Conservation (phyloP, 148 eudicot species). For the Nepenthes mirabilis region DNA sequence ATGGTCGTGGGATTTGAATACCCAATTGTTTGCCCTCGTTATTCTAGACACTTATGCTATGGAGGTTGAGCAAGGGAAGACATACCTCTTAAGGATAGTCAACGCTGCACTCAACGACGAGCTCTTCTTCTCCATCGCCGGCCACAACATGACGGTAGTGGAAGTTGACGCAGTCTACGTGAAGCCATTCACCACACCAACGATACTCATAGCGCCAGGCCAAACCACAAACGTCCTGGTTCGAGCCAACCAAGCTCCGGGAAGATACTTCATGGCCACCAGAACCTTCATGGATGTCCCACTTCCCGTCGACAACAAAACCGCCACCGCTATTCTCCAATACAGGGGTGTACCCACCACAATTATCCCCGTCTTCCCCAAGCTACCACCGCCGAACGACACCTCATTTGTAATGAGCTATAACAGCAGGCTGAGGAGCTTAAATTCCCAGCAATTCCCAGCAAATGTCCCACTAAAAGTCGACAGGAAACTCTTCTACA, state of each 20-base stretch:
- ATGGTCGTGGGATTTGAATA: too few species aligned
- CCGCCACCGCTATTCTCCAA: constrained; percentile 33
- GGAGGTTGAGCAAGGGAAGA: constrained; percentile 24
- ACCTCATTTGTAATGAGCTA: constrained; percentile 24
- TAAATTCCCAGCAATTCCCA: constrained; percentile 34
- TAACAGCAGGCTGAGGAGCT: constrained; percentile 29
- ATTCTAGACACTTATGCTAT: constrained; percentile 1
- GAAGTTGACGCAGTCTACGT: constrained; percentile 52
- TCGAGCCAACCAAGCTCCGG: constrained; percentile 16
- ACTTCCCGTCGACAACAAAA: constrained; percentile 39
- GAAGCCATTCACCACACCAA: constrained; percentile 31
- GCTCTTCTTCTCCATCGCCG: constrained; percentile 35
- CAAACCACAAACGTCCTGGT: constrained; percentile 52
- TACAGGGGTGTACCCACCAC: constrained; percentile 17
- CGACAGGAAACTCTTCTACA: constrained; percentile 40
- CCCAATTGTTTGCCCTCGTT: not conserved
- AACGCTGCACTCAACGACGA: constrained; percentile 50
- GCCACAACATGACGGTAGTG: constrained; percentile 36
- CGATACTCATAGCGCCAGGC: constrained; percentile 41
- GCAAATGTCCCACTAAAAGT: constrained; percentile 32
- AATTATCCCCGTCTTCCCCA: not conserved
- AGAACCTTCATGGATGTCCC: constrained; percentile 58
- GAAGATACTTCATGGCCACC: constrained; percentile 32
- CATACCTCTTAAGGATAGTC: constrained; percentile 33
- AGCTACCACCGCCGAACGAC: constrained; percentile 15